Evolutionary conservation across 148 eudicot species (phyloP), one percentile per base, ranked within the genome.

Genomic region (Cornus florida): DNA sequence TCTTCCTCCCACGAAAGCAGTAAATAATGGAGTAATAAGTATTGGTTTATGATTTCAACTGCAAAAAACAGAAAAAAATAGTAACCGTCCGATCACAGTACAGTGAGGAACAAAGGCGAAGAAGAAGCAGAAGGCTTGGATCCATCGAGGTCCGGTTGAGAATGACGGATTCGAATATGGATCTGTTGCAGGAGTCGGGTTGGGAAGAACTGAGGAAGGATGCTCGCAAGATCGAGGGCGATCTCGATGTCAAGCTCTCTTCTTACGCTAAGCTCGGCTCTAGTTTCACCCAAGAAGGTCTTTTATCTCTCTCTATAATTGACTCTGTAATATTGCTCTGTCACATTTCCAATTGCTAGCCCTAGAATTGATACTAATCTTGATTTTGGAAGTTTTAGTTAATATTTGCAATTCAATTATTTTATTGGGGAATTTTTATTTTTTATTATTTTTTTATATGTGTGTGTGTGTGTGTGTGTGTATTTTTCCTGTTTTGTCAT

Each of bases 151-250:
- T 60, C 65, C 65, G 65, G 22, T 64, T 31, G 7, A 53, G 59
- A 72, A 86, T 84, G 86, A 78, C 82, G 83, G 89, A 87, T 87
- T 84, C 85, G 85, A 81, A 24, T 28, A 77, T 88, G 82, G 96
- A 89, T 70, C 56, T 72, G 71, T 73, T 91, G 76, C 94, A 93
- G 86, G 97, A 95, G 77, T 91, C 97, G 71, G 98, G 98, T 62
- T 95, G 97, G 98, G 97, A 95, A 75, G 98, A 95, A 83, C 89
- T 95, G 41, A 77, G 97, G 72, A 92, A 88, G 83, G 98, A 93
- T 77, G 98, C 97, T 78, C 92, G 96, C 24, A 93, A 93, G 83
- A 85, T 95, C 79, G 97, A 95, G 83, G 90, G 98, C 60, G 97
- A 95, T 86, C 97, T 95, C 79, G 97, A 93, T 76, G 97, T 93